Conservation (phyloP, 352 stramenopile species). For the Globisporangium cystogenes region DNA sequence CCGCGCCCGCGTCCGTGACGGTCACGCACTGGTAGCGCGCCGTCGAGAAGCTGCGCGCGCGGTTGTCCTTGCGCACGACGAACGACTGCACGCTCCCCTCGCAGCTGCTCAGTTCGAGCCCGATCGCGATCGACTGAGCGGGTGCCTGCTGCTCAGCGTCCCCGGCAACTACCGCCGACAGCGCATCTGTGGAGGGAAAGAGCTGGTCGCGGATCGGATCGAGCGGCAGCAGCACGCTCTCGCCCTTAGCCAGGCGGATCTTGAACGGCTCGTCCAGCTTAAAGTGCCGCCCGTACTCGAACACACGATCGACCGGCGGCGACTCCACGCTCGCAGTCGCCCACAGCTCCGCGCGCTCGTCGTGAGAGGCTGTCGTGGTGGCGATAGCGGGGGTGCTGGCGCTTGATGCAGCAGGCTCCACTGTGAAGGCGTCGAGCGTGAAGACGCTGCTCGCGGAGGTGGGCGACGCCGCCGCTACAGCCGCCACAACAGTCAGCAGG, state of each 20-base stretch:
- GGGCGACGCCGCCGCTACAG: not conserved
- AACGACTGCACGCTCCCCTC: conserved; percentile 19
- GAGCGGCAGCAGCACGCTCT: conserved; percentile 26
- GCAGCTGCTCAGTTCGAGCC: conserved; percentile 28
- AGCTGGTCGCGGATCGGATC: conserved; percentile 20
- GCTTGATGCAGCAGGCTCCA: not conserved
- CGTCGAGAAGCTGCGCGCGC: conserved; percentile 17
- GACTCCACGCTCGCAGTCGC: not conserved
- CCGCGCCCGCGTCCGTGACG: conserved; percentile 8
- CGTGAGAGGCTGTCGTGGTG: not conserved
- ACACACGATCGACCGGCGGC: conserved; percentile 16
- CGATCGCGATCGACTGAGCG: conserved; percentile 12
- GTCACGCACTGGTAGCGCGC: conserved; percentile 30
- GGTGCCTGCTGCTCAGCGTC: not conserved
- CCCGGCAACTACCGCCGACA: not conserved
- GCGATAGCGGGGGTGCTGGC: not conserved
- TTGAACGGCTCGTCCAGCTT: conserved; percentile 22
- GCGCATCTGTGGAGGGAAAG: conserved; percentile 6
- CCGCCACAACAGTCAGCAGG: not conserved
- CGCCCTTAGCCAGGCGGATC: conserved; percentile 12
- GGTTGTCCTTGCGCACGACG: conserved; percentile 12
- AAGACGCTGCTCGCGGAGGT: not conserved
- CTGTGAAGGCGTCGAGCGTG: not conserved
- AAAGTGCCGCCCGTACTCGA: conserved; percentile 19
- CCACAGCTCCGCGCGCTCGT: not conserved